Base-by-base conservation (phyloP, 2,329 filamentous ascomycete species). In the Rosellinia necatrix region DNA sequence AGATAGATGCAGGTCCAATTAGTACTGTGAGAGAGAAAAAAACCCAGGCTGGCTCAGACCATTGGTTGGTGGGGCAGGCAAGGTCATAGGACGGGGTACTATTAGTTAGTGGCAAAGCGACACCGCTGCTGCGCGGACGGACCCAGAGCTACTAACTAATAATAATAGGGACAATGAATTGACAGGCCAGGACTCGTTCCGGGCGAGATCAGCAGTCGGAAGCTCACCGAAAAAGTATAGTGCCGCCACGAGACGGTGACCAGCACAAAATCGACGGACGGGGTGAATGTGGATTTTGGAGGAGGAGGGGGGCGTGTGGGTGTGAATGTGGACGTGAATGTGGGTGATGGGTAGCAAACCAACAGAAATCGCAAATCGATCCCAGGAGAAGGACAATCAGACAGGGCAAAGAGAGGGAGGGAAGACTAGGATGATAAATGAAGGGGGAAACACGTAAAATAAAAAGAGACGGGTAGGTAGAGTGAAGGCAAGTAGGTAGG, bases 51-150 rank as follows among this genome's bases (percentile, higher is more conserved):
- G n/a, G 29, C 53, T 60, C 49, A 60, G 44, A 56, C 55, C 24
- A 35, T 54, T 13, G 5, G n/a, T n/a, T n/a, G 41, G 61, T 64
- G 61, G 61, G 61, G 59, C 61, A 44, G 59, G n/a, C n/a, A n/a
- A n/a, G n/a, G 61, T 63, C 61, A 63, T 59, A 59, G 56, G 61
- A 63, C 54, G 60, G 58, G 61, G 60, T n/a, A n/a, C n/a, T n/a
- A n/a, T n/a, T n/a, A n/a, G 54, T 60, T 64, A 64, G 61, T 64
- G 60, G 61, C 59, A 53, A 64, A 61, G 59, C 56, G 58, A 60
- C 61, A 60, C 53, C 61, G 56, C 58, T 56, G 52, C 42, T 35
- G 59, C 58, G 52, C 42, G 40, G 59, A 55, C 48, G 44, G 54
- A 48, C 52, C 58, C 50, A 59, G 51, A 58, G 42, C 55, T 55